Percentiles rank a stretch among this genome's conserved stretches.
Evolutionary conservation across 1,284 basidiomycete genomes (phyloP).

Genomic region (Trichosporon sp.): DNA sequence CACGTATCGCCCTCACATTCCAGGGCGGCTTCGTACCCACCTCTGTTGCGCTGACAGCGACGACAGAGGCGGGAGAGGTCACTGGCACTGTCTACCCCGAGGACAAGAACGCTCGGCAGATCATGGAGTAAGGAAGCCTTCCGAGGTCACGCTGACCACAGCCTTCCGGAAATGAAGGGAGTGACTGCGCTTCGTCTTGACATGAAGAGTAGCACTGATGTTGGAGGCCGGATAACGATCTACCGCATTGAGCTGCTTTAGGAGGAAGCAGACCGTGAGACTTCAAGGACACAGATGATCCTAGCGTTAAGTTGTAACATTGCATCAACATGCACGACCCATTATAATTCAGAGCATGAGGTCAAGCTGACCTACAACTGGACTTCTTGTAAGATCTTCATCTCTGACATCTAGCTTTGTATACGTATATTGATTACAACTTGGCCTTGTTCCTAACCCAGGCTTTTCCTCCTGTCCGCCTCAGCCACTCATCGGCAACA

Average conservation of each 20-base stretch:
- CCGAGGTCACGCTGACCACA: constrained; percentile 3
- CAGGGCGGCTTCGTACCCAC: constrained; percentile 48
- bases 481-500: constrained; percentile 11
- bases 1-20: constrained; percentile 43
- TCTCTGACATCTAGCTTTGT: neutral
- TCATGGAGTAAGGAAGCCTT: constrained; percentile 36
- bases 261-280: neutral
- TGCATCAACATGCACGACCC: neutral
- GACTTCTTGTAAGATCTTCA: neutral
- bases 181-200: constrained; percentile 25
- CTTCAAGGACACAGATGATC: neutral
- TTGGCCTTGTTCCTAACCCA: constrained; percentile 4
- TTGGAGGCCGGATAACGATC: constrained; percentile 45
- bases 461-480: neutral
- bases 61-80: constrained; percentile 28
- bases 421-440: neutral
- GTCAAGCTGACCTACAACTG: neutral
- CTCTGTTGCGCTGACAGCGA: constrained; percentile 20
- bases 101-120: constrained; percentile 43
- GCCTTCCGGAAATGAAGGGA: neutral
- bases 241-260: constrained; percentile 40
- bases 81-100: constrained; percentile 43
- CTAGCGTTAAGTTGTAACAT: neutral
- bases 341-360: neutral
- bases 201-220: constrained; percentile 45